Evolutionary conservation across 768 basidiomycete genomes (phyloP).

Genomic region (Nevesoporus exiguus): DNA sequence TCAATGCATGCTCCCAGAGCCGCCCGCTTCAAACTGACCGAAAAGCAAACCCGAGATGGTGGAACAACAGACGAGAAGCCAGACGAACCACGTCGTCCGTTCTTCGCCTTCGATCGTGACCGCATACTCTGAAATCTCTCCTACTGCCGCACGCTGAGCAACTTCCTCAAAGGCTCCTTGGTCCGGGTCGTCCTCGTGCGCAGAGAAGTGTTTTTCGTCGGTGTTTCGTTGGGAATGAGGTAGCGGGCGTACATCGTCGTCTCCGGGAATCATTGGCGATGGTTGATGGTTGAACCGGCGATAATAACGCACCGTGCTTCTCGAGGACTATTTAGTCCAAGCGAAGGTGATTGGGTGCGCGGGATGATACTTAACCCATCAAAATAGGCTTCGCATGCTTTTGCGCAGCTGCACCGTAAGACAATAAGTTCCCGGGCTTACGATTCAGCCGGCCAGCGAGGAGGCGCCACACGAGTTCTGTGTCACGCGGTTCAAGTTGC

Average conservation of each 20-base stretch:
- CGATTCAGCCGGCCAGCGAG: not conserved
- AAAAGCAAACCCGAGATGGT: slow-evolving; percentile 76
- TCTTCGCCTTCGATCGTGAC: slow-evolving; percentile 66
- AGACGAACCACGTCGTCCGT: slow-evolving; percentile 67
- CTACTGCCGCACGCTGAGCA: slow-evolving; percentile 19
- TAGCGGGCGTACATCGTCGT: not conserved
- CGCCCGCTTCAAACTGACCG: slow-evolving; percentile 41
- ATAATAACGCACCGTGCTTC: not conserved
- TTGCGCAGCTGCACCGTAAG: not conserved
- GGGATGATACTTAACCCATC: not conserved
- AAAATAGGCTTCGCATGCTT: not conserved
- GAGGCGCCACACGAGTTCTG: too few species aligned
- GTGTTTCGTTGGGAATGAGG: not conserved
- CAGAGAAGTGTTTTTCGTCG: not conserved
- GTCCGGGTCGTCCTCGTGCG: not conserved
- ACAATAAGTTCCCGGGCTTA: not conserved
- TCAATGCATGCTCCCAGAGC: slow-evolving; percentile 2
- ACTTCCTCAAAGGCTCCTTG: slow-evolving; percentile 15
- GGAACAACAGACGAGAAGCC: slow-evolving; percentile 72
- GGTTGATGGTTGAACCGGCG: not conserved
- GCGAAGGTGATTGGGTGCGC: not conserved
- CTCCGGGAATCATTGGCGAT: not conserved
- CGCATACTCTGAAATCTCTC: slow-evolving; percentile 57
- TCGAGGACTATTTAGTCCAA: not conserved
- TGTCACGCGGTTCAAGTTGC: too few species aligned